phyloP scores from a whole-genome alignment of 129 eudicot species.

The Scalesia atractyloides region DNA sequence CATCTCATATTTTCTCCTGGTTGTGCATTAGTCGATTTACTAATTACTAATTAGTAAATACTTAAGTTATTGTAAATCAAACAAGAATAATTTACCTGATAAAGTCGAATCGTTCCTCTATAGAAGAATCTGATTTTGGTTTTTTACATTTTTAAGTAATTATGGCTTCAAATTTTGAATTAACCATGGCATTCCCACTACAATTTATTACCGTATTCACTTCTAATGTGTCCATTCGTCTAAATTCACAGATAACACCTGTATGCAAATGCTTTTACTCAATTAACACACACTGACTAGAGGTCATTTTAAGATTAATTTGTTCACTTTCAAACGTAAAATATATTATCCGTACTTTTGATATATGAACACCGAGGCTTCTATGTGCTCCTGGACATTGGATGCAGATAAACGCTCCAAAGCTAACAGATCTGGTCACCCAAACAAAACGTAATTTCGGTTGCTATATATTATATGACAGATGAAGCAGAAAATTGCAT shows the following conservation, averaged over 20 bases:
- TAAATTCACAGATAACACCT: conserved; percentile 85
- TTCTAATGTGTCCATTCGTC: conserved; percentile 92
- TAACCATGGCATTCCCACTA: conserved; percentile 75
- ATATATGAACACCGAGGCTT: conserved; percentile 94
- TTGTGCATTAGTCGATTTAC: conserved; percentile 9
- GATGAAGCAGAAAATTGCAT: conserved; percentile 8
- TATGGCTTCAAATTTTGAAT: conserved; percentile 70
- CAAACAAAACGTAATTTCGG: conserved; percentile 7
- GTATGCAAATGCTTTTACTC: conserved; percentile 5
- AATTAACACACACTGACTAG: conserved; percentile 3
- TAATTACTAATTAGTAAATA: neutral
- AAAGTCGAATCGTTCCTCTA: conserved; percentile 72
- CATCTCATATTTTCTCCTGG: conserved; percentile 79
- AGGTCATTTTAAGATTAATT: neutral
- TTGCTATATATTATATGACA: neutral
- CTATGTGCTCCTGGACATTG: conserved; percentile 97
- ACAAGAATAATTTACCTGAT: conserved; percentile 55
- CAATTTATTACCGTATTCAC: conserved; percentile 58
- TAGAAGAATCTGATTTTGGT: conserved; percentile 75
- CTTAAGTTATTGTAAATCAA: neutral
- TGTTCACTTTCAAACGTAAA: neutral
- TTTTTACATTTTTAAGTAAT: conserved; percentile 57
- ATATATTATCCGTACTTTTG: conserved; percentile 52
- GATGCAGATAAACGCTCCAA: conserved; percentile 89
- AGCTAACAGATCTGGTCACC: conserved; percentile 61